phyloP scores from a whole-genome alignment of 768 basidiomycete species.

The Pisolithus tinctorius region DNA sequence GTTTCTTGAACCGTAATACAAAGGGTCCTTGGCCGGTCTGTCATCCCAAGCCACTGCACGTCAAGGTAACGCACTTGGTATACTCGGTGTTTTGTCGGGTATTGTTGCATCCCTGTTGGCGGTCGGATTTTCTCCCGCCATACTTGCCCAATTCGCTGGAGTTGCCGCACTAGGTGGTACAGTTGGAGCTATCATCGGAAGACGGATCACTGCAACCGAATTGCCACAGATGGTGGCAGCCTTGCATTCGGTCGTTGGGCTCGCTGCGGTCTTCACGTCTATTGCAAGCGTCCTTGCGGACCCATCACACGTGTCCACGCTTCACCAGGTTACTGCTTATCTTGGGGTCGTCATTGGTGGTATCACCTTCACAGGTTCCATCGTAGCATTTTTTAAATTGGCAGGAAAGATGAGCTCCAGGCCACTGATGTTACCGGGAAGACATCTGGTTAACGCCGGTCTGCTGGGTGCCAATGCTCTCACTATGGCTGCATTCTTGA shows the following conservation, averaged over 20 bases:
- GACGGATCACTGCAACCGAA: conserved; percentile 82
- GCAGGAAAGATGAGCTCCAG: conserved; percentile 76
- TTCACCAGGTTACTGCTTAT: conserved; percentile 82
- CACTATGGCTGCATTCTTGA: conserved; percentile 73
- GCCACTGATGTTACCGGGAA: conserved; percentile 65
- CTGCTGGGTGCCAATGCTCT: conserved; percentile 67
- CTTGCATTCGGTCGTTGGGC: conserved; percentile 83
- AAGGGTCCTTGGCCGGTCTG: conserved; percentile 75
- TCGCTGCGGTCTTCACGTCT: conserved; percentile 83
- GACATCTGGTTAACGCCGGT: conserved; percentile 67
- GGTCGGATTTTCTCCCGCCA: conserved; percentile 72
- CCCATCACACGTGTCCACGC: conserved; percentile 55
- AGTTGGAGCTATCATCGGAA: conserved; percentile 66
- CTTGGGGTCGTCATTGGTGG: conserved; percentile 84
- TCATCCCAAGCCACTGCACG: conserved; percentile 76
- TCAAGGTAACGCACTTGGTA: conserved; percentile 84
- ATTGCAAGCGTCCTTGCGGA: conserved; percentile 77
- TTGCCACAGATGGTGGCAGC: conserved; percentile 80
- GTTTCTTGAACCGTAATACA: neutral
- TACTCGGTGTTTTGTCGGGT: conserved; percentile 78
- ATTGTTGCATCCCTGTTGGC: conserved; percentile 76
- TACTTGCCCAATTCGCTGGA: conserved; percentile 71
- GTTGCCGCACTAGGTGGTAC: conserved; percentile 70
- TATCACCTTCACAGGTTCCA: conserved; percentile 84
- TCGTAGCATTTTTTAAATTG: conserved; percentile 85